Evolutionary conservation across 2,329 filamentous ascomycete genomes (phyloP).

Genomic region (Sarocladium kiliense): DNA sequence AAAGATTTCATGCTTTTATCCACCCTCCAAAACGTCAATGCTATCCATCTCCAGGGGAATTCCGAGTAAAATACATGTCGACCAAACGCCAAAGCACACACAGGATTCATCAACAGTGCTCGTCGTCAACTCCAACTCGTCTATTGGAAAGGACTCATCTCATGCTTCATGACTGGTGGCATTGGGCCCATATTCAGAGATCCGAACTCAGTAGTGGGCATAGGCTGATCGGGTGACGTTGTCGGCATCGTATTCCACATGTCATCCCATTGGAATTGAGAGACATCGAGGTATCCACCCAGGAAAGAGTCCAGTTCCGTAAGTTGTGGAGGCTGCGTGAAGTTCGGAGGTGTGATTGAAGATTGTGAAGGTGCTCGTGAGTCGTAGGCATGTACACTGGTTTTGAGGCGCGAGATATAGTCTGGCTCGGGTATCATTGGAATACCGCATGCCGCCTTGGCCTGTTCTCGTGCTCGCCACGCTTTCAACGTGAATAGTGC

Average conservation of each 20-base stretch:
- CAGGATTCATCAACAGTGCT: too few species aligned
- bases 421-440: constrained; percentile 35
- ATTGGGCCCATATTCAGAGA: not conserved
- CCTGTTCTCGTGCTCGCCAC: constrained; percentile 45
- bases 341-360: constrained; percentile 21
- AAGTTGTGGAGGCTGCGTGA: constrained; percentile 19
- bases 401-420: constrained; percentile 41
- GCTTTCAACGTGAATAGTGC: constrained; percentile 45
- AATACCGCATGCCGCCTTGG: constrained; percentile 33
- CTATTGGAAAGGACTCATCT: not conserved
- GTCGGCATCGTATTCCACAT: constrained; percentile 5
- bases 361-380: constrained; percentile 23
- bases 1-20: not conserved
- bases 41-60: not conserved
- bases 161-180: not conserved
- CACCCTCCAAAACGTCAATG: not conserved
- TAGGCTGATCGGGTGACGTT: not conserved
- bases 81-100: not conserved
- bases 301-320: constrained; percentile 39
- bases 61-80: not conserved
- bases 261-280: constrained; percentile 33
- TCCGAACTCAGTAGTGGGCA: constrained; percentile 5
- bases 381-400: constrained; percentile 35
- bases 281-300: constrained; percentile 37
- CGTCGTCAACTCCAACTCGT: not conserved